Conservation (phyloP, 179 eudicot genomes). For the Silene vulgaris region DNA sequence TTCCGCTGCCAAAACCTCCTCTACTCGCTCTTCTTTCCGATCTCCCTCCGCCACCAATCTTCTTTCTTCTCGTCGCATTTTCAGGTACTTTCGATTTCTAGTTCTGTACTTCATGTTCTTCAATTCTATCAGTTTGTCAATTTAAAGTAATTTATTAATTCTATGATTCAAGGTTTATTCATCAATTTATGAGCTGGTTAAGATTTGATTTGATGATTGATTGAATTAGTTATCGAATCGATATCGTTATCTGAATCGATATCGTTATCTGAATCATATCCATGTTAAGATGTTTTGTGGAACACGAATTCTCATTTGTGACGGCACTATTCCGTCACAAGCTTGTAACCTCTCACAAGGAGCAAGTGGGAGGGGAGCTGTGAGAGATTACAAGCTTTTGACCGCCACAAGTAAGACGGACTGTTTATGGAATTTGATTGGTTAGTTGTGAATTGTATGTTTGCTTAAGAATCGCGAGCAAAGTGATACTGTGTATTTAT, state of each 20-base stretch:
- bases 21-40: not conserved
- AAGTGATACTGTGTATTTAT: not conserved
- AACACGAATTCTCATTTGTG: no score
- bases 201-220: not conserved
- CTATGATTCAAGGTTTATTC: not conserved
- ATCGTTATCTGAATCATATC: no score
- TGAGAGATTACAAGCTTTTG: no score
- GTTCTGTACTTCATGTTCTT: not conserved
- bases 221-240: not conserved
- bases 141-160: not conserved
- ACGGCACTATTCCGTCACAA: no score
- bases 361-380: no score
- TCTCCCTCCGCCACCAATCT: not conserved
- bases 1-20: not conserved
- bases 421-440: not conserved
- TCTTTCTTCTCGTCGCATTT: constrained; percentile 4
- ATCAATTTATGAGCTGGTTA: not conserved
- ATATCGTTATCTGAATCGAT: no score
- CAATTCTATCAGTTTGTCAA: not conserved
- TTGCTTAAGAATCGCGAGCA: not conserved
- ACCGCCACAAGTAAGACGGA: no score
- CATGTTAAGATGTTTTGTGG: no score
- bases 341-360: no score
- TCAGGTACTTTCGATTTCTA: not conserved
- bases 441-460: not conserved